These are phyloP conservation scores for Pseudisothecium myosuroides DNA, from an alignment of 225 moss, liverwort and hornwort genomes.

Conservation along the genomic window DNA sequence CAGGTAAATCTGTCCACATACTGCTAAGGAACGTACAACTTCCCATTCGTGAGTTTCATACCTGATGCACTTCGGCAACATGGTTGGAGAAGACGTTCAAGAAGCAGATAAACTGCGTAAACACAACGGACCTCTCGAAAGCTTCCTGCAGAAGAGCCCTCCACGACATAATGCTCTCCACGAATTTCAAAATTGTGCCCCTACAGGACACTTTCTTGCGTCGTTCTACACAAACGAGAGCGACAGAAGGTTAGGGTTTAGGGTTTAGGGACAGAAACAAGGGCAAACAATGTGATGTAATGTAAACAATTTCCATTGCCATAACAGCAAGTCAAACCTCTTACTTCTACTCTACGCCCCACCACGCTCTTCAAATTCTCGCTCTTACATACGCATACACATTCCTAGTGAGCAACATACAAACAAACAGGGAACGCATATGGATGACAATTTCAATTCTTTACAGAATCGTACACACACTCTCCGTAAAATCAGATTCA, in stretches of 20 bases:
- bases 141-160: constrained; percentile 80
- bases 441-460: background rate
- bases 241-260: background rate
- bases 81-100: constrained; percentile 98
- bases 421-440: background rate
- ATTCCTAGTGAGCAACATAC: background rate
- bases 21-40: background rate
- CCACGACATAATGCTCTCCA: constrained; percentile 53
- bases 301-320: background rate
- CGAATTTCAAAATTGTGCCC: background rate
- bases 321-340: background rate
- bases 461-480: background rate
- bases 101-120: constrained; percentile 95
- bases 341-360: background rate
- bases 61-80: constrained; percentile 98
- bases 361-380: background rate
- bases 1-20: background rate
- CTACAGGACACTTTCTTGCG: background rate
- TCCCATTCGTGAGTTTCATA: background rate
- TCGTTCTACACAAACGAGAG: background rate
- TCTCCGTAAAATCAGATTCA: background rate
- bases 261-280: background rate
- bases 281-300: background rate
- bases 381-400: background rate
- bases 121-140: constrained; percentile 82